Conservation (phyloP, 2,329 filamentous ascomycete genomes). For the Stachybotrys chartarum region DNA sequence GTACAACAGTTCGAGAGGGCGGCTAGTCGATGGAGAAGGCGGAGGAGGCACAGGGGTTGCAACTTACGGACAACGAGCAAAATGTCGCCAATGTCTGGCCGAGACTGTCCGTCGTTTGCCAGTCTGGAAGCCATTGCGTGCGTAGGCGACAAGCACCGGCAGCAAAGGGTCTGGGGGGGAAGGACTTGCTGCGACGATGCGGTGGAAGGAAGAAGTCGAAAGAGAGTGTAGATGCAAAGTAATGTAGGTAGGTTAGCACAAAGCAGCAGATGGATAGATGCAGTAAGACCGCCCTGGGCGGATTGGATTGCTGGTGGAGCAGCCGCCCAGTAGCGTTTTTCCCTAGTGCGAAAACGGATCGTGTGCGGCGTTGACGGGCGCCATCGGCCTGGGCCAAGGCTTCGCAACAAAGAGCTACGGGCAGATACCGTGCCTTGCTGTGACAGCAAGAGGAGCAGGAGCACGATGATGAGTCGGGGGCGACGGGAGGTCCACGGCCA, state of each 20-base stretch:
- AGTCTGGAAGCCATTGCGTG: slow-evolving; percentile 35
- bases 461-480: background rate
- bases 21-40: background rate
- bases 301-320: background rate
- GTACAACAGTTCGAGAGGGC: background rate
- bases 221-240: background rate
- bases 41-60: background rate
- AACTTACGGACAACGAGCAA: slow-evolving; percentile 65
- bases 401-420: background rate
- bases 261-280: background rate
- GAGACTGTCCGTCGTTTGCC: slow-evolving; percentile 26
- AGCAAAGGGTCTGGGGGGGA: background rate
- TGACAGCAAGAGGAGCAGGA: background rate
- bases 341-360: background rate
- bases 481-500: too few relatives aligned
- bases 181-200: background rate
- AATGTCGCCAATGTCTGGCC: slow-evolving; percentile 58
- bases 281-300: background rate
- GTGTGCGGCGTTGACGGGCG: background rate
- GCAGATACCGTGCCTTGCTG: background rate
- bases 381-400: background rate
- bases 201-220: background rate
- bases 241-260: background rate
- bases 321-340: background rate
- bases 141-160: background rate